A percentile compares a stretch with the other conserved stretches of the same genome.
phyloP scores from a whole-genome alignment of 805 yeast species.

The Teunomyces gatunensis region DNA sequence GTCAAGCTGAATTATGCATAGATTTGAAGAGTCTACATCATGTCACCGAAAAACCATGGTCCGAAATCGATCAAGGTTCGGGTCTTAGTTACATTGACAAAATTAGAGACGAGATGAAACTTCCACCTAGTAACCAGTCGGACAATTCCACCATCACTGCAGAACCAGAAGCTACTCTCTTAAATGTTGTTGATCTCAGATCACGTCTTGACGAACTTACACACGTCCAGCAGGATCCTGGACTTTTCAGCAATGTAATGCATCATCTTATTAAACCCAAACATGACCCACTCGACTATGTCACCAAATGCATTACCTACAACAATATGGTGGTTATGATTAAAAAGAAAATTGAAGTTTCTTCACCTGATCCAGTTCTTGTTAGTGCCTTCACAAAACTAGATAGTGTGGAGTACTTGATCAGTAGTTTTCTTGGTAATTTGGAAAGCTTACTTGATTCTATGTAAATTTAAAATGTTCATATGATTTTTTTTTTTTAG shows the following conservation, averaged over 20 bases:
- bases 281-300: slow-evolving; percentile 43
- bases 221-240: slow-evolving; percentile 5
- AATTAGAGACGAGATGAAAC: slow-evolving; percentile 53
- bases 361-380: slow-evolving; percentile 66
- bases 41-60: slow-evolving; percentile 63
- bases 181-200: slow-evolving; percentile 23
- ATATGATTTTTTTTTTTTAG: too few species aligned
- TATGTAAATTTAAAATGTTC: neutral
- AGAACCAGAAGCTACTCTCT: slow-evolving; percentile 16
- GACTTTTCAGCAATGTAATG: slow-evolving; percentile 19
- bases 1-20: slow-evolving; percentile 51
- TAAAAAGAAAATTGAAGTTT: slow-evolving; percentile 54
- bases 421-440: slow-evolving; percentile 30
- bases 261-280: slow-evolving; percentile 27
- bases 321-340: slow-evolving; percentile 60
- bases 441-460: slow-evolving; percentile 9
- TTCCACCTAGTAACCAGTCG: slow-evolving; percentile 16
- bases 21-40: slow-evolving; percentile 27
- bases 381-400: slow-evolving; percentile 62
- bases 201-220: slow-evolving; percentile 13
- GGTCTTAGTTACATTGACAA: slow-evolving; percentile 54
- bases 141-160: neutral
- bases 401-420: slow-evolving; percentile 55
- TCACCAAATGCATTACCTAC: slow-evolving; percentile 57
- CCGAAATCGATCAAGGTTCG: slow-evolving; percentile 40